Evolutionary conservation across 2,329 filamentous ascomycete species (phyloP).

Genomic region (Hypoxylon sp.): DNA sequence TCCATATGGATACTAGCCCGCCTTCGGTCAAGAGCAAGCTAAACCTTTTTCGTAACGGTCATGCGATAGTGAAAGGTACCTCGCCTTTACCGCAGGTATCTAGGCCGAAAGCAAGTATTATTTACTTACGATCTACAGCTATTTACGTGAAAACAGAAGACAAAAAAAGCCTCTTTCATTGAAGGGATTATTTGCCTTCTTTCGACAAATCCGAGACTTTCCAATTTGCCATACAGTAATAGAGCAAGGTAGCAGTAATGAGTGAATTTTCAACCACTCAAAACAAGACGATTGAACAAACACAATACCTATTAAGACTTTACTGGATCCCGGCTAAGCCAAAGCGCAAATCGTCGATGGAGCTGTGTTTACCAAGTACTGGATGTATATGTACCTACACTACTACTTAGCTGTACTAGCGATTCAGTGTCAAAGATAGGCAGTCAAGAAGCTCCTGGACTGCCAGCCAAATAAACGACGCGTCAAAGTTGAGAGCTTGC

Average conservation of each 20-base stretch:
- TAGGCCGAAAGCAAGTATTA: slow-evolving; percentile 18
- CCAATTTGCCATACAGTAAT: slow-evolving; percentile 19
- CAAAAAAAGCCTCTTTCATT: slow-evolving; percentile 31
- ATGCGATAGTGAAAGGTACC: slow-evolving; percentile 33
- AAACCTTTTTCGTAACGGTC: slow-evolving; percentile 35
- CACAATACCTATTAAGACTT: slow-evolving; percentile 8
- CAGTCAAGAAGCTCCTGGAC: neutral
- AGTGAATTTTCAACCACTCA: slow-evolving; percentile 36
- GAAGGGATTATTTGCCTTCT: slow-evolving; percentile 6
- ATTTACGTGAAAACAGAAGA: slow-evolving; percentile 1
- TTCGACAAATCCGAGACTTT: slow-evolving; percentile 21
- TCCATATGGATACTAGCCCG: slow-evolving; percentile 20
- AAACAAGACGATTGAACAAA: neutral
- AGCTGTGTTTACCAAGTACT: slow-evolving; percentile 16
- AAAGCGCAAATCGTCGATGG: slow-evolving; percentile 33
- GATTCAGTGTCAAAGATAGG: slow-evolving; percentile 22
- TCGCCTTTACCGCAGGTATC: slow-evolving; percentile 12
- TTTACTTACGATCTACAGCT: slow-evolving; percentile 18
- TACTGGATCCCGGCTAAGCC: slow-evolving; percentile 28
- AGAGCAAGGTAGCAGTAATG: slow-evolving; percentile 28
- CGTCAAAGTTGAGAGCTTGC: slow-evolving; percentile 10
- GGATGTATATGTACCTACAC: slow-evolving; percentile 13
- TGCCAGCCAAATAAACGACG: neutral
- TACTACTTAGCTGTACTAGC: slow-evolving; percentile 9
- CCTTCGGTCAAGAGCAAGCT: slow-evolving; percentile 23